phyloP scores from a whole-genome alignment of 768 basidiomycete genomes.

The Pisolithus orientalis region DNA sequence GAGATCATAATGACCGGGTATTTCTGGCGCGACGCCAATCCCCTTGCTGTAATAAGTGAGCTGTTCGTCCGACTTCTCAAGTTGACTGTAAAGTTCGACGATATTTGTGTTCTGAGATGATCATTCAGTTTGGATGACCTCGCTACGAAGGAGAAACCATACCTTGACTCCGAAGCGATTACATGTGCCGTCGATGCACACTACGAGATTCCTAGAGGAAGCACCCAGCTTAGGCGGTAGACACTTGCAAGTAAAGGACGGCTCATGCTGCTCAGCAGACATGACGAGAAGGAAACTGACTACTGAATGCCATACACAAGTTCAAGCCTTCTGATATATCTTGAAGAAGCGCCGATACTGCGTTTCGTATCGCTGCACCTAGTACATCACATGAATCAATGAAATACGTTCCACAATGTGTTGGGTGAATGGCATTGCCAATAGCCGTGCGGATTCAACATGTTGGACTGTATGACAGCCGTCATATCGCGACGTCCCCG shows the following conservation, averaged over 20 bases:
- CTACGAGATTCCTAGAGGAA: conserved; percentile 17
- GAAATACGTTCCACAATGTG: too few species aligned
- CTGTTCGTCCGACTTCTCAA: conserved; percentile 29
- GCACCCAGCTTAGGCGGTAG: not conserved
- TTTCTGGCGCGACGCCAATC: conserved; percentile 29
- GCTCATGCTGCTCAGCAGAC: not conserved
- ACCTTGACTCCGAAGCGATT: conserved; percentile 33
- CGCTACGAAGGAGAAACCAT: not conserved
- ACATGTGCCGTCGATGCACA: conserved; percentile 37
- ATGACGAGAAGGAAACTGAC: not conserved
- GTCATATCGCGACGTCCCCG: too few species aligned
- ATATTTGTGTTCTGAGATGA: conserved; percentile 35
- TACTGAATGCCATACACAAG: too few species aligned
- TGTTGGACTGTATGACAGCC: too few species aligned
- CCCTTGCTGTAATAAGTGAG: conserved; percentile 38
- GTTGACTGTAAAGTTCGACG: conserved; percentile 32
- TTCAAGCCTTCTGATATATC: too few species aligned
- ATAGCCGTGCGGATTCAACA: too few species aligned
- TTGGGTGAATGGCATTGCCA: too few species aligned
- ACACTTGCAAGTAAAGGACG: not conserved
- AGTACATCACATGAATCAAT: too few species aligned
- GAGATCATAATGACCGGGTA: conserved; percentile 7
- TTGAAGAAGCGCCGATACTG: too few species aligned
- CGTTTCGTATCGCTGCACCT: too few species aligned
- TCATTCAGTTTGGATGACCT: not conserved